Evolutionary conservation across 148 eudicot genomes (phyloP).

Genomic region (Rhododendron henanense): DNA sequence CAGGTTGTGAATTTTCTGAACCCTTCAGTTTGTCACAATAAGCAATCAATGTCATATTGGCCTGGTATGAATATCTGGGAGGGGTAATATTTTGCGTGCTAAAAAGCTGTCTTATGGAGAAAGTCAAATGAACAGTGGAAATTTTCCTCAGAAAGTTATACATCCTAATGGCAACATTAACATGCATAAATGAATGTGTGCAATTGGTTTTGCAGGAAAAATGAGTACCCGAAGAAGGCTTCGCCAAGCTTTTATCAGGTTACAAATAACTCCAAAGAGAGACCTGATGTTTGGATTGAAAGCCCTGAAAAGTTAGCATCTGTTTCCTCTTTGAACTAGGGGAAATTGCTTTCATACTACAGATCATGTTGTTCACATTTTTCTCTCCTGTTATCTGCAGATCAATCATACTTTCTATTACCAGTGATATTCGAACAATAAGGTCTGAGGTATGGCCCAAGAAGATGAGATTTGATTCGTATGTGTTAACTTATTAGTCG

Average conservation of each 20-base stretch:
- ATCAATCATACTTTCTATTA: conserved; percentile 74
- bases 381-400: conserved; percentile 20
- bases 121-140: background rate
- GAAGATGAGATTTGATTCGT: background rate
- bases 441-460: conserved; percentile 51
- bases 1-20: background rate
- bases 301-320: conserved; percentile 80
- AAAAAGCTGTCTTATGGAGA: background rate
- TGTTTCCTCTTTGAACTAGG: background rate
- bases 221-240: conserved; percentile 77
- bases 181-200: background rate
- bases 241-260: conserved; percentile 87
- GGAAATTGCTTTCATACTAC: background rate
- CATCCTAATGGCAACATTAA: background rate
- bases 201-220: conserved; percentile 37
- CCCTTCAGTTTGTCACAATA: background rate
- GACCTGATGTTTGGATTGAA: conserved; percentile 99
- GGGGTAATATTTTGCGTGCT: background rate
- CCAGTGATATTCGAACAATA: conserved; percentile 91
- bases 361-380: conserved; percentile 5
- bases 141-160: background rate
- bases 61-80: background rate
- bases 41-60: background rate
- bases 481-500: background rate
- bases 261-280: conserved; percentile 86